phyloP scores from a whole-genome alignment of 2,329 filamentous ascomycete genomes.

The Diaporthe sp. region DNA sequence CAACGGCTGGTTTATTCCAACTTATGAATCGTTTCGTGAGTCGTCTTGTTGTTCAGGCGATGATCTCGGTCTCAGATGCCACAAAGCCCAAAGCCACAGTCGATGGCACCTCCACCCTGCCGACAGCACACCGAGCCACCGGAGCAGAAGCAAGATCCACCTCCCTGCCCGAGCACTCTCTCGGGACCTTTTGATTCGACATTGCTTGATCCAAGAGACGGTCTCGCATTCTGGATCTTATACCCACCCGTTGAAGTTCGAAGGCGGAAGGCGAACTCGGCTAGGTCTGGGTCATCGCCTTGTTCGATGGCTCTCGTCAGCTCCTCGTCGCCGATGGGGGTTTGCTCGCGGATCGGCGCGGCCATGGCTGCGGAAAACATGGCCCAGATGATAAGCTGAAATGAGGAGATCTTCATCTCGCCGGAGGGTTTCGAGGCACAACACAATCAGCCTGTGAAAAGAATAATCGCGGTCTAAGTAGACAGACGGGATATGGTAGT shows the following conservation, averaged over 20 bases:
- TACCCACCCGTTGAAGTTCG: background rate
- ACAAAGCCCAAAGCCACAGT: conserved; percentile 43
- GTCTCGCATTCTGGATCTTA: background rate
- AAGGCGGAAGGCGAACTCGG: conserved; percentile 14
- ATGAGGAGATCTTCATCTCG: conserved; percentile 4
- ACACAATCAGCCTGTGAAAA: background rate
- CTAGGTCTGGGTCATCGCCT: background rate
- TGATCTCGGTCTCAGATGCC: conserved; percentile 43
- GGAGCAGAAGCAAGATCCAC: conserved; percentile 40
- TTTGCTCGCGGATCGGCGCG: background rate
- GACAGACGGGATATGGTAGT: background rate
- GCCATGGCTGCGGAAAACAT: background rate
- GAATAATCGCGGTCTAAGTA: background rate
- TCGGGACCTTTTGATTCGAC: background rate
- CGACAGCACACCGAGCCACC: conserved; percentile 42
- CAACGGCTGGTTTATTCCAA: background rate
- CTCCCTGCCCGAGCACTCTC: background rate
- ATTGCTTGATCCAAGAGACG: background rate
- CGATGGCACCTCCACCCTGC: background rate
- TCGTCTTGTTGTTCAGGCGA: background rate
- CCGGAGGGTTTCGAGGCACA: background rate
- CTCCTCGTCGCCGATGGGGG: background rate
- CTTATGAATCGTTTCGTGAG: background rate
- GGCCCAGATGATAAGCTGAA: background rate
- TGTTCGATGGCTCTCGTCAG: background rate